Base-by-base conservation (phyloP, 306 rosid species). In the Cicer judaicum region DNA sequence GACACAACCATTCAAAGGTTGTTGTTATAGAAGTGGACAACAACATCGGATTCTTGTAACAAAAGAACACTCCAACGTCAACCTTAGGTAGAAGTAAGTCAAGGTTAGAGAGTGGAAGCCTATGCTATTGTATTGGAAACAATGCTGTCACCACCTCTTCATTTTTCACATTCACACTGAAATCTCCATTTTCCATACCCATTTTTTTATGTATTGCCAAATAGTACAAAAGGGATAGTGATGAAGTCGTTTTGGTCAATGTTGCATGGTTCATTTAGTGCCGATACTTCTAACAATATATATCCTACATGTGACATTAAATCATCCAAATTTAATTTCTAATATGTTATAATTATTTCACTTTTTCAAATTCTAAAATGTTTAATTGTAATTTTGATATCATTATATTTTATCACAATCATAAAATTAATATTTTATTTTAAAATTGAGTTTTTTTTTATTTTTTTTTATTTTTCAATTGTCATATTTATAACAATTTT, bases 101-200 rank as follows among this genome's bases (percentile, higher is more conserved):
- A 16, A 90, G 93, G 80, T 92, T 88, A 12, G 96, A 92, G 21
- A 92, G 85, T 49, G 93, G 91, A 0, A 92, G 88, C 92, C 90
- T 85, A 64, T 90, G 89, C 13, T 88, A 82, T 67, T 88, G 89
- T 78, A 85, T 4, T n/a, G 97, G 97, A 7, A 88, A 24, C 8
- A 77, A 54, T 10, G 93, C 80, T 7, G 91, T 85, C 50, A 92
- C 92, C 54, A 88, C 82, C 48, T 88, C 96, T 66, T 79, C 84
- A 19, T 81, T 78, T 11, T 6, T 81, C 43, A 70, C 79, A 10
- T 6, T 79, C 55, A 89, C 89, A 12, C 49, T 78, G 2, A 70
- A 75, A 18, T 76, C 81, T 15, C 40, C 73, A n/a, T 18, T 71
- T 67, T 7, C 75, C 1, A 10, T 16, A 41, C 39, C 68, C 86